Evolutionary conservation across 2,329 filamentous ascomycete species (phyloP).

Genomic region (Cordyceps tenuipes): DNA sequence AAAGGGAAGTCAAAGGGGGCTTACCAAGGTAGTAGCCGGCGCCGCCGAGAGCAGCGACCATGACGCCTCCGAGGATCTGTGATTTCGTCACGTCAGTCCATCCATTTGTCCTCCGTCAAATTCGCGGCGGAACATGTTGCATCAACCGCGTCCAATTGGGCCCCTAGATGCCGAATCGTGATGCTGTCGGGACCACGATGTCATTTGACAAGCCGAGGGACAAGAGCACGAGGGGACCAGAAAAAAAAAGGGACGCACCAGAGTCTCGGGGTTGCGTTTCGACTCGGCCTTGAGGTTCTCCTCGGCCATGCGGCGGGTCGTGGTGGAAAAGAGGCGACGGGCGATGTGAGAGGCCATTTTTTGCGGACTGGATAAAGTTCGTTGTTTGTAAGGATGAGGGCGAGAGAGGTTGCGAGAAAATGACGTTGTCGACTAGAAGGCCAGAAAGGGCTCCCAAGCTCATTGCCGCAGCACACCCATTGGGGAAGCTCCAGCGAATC

Average conservation of each 20-base stretch:
- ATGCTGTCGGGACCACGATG: neutral
- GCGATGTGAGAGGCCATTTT: constrained; percentile 46
- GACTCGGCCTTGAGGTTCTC: constrained; percentile 47
- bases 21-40: constrained; percentile 85
- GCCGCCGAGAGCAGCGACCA: constrained; percentile 79
- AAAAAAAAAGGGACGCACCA: constrained; percentile 33
- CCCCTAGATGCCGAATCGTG: neutral
- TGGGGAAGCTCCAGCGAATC: constrained; percentile 6
- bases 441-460: neutral
- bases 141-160: neutral
- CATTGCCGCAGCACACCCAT: neutral
- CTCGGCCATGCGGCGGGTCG: constrained; percentile 42
- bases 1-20: too few species aligned
- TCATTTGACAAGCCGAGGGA: neutral
- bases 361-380: constrained; percentile 11
- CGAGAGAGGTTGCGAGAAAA: neutral
- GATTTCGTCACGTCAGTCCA: constrained; percentile 10
- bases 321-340: constrained; percentile 48
- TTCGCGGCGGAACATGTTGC: neutral
- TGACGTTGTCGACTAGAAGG: constrained; percentile 8
- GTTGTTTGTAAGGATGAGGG: neutral
- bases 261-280: constrained; percentile 44
- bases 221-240: neutral
- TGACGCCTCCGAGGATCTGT: constrained; percentile 84
- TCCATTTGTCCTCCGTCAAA: neutral